phyloP scores from a whole-genome alignment of 2,329 filamentous ascomycete species.

The Escovopsis sp. region DNA sequence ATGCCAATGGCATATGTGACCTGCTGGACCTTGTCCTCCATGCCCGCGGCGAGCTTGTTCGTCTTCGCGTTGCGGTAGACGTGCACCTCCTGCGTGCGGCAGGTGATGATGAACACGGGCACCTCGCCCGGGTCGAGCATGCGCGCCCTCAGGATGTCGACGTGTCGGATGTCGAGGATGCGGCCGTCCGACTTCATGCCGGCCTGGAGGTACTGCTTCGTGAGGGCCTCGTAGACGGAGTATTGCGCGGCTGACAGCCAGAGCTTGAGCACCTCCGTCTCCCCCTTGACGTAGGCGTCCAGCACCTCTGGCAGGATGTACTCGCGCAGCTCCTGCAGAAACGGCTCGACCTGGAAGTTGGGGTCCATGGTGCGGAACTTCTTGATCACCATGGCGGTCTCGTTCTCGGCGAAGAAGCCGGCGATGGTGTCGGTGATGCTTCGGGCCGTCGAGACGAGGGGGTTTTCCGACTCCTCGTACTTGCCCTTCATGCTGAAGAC shows the following conservation, averaged over 20 bases:
- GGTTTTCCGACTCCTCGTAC: conserved; percentile 96
- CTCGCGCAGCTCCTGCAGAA: conserved; percentile 87
- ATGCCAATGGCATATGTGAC: conserved; percentile 97
- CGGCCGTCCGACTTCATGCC: conserved; percentile 90
- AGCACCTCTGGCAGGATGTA: conserved; percentile 96
- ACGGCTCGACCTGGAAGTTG: conserved; percentile 85
- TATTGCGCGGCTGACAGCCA: conserved; percentile 96
- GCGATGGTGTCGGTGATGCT: conserved; percentile 87
- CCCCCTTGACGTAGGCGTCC: conserved; percentile 95
- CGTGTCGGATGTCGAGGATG: conserved; percentile 87
- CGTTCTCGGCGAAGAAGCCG: conserved; percentile 96
- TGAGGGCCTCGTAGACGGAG: conserved; percentile 90
- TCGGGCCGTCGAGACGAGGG: conserved; percentile 79
- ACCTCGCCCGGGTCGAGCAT: conserved; percentile 77
- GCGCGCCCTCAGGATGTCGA: conserved; percentile 71
- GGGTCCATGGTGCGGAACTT: conserved; percentile 96
- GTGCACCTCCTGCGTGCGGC: conserved; percentile 92
- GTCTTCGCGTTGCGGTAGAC: conserved; percentile 90
- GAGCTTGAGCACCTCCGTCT: conserved; percentile 75
- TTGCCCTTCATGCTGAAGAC: conserved; percentile 73
- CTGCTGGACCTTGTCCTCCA: conserved; percentile 97
- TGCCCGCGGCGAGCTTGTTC: conserved; percentile 78
- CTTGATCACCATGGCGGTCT: conserved; percentile 95
- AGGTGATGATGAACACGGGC: conserved; percentile 94
- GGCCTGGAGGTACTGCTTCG: conserved; percentile 86